A percentile compares a stretch with the other conserved stretches of the same genome.
Evolutionary conservation across 2,329 filamentous ascomycete genomes (phyloP).

Genomic region (Diaporthe capsici): DNA sequence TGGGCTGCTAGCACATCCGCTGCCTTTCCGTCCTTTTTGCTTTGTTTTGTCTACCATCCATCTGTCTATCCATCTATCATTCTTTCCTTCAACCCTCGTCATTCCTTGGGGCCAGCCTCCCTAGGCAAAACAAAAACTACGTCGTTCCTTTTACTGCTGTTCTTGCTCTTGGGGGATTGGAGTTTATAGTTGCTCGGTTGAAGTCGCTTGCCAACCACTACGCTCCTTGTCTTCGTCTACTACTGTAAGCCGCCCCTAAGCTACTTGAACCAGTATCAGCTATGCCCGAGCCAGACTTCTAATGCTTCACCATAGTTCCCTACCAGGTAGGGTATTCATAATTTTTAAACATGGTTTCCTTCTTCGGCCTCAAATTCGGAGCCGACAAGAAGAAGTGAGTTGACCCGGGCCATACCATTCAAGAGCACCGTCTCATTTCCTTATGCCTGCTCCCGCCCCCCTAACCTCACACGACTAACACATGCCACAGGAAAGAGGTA

Average conservation of each 20-base stretch:
- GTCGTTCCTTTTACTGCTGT: constrained; percentile 2
- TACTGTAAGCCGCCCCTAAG: constrained; percentile 6
- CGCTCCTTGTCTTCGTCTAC: constrained; percentile 20
- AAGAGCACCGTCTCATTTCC: not conserved
- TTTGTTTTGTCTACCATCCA: constrained; percentile 18
- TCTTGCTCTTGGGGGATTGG: constrained; percentile 4
- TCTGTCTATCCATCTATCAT: not conserved
- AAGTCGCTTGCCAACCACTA: not conserved
- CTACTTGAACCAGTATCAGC: not conserved
- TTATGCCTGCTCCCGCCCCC: not conserved
- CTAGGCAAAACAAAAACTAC: not conserved
- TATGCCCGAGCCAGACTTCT: not conserved
- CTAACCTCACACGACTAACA: constrained; percentile 22
- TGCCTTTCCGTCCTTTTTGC: constrained; percentile 18
- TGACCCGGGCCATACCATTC: not conserved
- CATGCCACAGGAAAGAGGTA: constrained; percentile 32
- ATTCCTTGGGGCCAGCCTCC: constrained; percentile 26
- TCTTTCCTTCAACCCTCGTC: constrained; percentile 29
- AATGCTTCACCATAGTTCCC: not conserved
- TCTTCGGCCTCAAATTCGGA: constrained; percentile 70
- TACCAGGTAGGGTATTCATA: constrained; percentile 1
- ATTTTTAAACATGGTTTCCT: constrained; percentile 65
- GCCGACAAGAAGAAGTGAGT: constrained; percentile 71
- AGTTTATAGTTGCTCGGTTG: not conserved
- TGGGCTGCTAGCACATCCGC: constrained; percentile 35